phyloP scores from a whole-genome alignment of 768 basidiomycete species.

The Arthromyces matolae region DNA sequence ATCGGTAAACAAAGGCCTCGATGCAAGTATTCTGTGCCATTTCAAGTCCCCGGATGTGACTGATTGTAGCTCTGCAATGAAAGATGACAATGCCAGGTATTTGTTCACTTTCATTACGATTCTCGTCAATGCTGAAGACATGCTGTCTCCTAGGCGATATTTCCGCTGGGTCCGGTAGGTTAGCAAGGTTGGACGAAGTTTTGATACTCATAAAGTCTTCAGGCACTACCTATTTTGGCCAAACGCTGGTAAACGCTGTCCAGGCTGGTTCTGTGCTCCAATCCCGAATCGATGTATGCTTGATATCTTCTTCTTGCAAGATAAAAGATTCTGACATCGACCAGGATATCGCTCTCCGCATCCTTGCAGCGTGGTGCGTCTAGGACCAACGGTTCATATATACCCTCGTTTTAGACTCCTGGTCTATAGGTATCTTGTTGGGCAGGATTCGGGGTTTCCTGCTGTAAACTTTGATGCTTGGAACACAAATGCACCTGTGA shows the following conservation, averaged over 20 bases:
- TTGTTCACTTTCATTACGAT: not conserved
- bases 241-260: constrained; percentile 54
- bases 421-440: constrained; percentile 37
- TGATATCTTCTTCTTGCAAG: no score
- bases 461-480: constrained; percentile 58
- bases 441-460: constrained; percentile 44
- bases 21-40: constrained; percentile 36
- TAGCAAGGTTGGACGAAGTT: not conserved
- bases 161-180: constrained; percentile 43
- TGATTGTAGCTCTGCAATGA: not conserved
- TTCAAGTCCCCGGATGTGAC: not conserved
- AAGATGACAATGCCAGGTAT: constrained; percentile 73
- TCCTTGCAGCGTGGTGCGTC: constrained; percentile 44
- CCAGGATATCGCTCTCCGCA: constrained; percentile 44
- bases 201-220: not conserved
- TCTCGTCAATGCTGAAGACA: not conserved
- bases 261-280: constrained; percentile 55
- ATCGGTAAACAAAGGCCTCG: constrained; percentile 58
- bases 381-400: not conserved
- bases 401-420: constrained; percentile 9
- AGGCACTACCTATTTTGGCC: constrained; percentile 57
- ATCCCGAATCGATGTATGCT: constrained; percentile 48
- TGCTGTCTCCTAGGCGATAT: constrained; percentile 35
- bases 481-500: constrained; percentile 33
- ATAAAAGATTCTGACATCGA: no score